Percentiles rank a stretch among this genome's conserved stretches.
phyloP scores from a whole-genome alignment of 306 rosid genomes.

The Dryas drummondii region DNA sequence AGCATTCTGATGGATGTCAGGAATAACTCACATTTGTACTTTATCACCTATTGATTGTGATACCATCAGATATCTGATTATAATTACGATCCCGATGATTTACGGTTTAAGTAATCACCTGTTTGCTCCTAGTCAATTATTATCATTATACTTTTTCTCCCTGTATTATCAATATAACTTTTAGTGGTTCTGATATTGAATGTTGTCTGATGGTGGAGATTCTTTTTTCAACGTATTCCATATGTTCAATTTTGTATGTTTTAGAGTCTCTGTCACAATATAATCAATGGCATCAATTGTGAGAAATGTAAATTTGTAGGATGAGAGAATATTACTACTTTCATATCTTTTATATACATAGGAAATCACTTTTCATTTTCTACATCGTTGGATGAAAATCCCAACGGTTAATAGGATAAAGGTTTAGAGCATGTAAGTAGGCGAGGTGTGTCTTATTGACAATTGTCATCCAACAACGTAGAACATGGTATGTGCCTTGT shows the following conservation, averaged over 20 bases:
- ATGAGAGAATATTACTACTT: no score
- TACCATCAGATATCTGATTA: not conserved
- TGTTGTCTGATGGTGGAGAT: not conserved
- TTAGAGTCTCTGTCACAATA: no score
- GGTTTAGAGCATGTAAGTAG: no score
- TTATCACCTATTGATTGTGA: not conserved
- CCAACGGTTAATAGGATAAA: no score
- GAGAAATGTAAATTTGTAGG: not conserved
- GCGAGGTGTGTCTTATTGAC: no score
- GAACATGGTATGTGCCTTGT: no score
- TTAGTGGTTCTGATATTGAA: not conserved
- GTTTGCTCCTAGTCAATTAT: not conserved
- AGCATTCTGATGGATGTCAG: constrained; percentile 1
- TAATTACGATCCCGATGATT: not conserved
- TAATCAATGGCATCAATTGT: not conserved
- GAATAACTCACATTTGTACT: not conserved
- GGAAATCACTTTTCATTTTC: no score
- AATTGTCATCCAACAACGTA: no score
- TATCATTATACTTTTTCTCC: not conserved
- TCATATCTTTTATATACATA: no score
- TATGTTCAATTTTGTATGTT: not conserved
- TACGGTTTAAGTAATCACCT: not conserved
- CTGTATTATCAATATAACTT: not conserved
- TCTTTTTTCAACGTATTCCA: not conserved
- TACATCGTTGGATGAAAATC: no score